Evolutionary conservation across 768 basidiomycete species (phyloP).

Genomic region (Suillus subaureus): DNA sequence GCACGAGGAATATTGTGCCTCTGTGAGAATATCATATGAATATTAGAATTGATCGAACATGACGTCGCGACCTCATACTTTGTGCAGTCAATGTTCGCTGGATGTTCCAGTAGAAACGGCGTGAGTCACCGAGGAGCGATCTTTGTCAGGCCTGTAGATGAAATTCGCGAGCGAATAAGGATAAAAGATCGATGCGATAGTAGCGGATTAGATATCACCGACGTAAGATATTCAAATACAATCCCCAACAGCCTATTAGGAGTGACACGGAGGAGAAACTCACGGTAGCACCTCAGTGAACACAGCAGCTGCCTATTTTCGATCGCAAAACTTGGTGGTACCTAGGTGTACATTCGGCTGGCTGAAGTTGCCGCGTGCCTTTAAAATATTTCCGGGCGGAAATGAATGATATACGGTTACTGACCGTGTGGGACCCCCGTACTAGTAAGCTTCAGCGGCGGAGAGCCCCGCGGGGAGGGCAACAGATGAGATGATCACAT

Average conservation of each 20-base stretch:
- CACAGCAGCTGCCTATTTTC: neutral
- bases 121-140: neutral
- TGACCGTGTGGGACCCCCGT: slow-evolving; percentile 1
- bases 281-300: neutral
- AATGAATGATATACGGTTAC: slow-evolving; percentile 3
- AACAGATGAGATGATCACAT: neutral
- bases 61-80: neutral
- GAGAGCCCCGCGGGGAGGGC: slow-evolving; percentile 6
- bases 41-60: neutral
- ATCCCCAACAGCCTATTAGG: neutral
- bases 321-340: neutral
- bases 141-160: neutral
- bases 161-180: slow-evolving; percentile 3
- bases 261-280: neutral
- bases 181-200: neutral
- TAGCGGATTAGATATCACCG: slow-evolving; percentile 1
- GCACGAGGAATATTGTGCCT: neutral
- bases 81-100: neutral
- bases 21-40: neutral
- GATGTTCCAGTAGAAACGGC: neutral
- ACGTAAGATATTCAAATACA: slow-evolving; percentile 1
- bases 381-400: neutral
- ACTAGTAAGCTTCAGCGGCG: neutral
- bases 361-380: neutral
- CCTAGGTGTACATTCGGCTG: neutral